These are phyloP conservation scores for Berberis thunbergii DNA, from an alignment of 164 flowering plant species.

Conservation along the genomic window DNA sequence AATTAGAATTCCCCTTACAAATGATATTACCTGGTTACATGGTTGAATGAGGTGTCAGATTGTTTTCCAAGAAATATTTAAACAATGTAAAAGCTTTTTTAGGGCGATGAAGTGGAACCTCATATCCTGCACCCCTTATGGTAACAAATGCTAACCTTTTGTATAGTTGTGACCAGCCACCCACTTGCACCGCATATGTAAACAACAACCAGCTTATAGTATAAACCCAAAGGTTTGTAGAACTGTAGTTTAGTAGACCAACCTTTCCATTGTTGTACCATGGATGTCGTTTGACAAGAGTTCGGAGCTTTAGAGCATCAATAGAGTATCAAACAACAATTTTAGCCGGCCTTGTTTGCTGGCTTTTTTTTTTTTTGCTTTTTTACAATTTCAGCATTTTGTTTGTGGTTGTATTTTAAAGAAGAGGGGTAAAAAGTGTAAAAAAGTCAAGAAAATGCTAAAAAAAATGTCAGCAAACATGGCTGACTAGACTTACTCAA, in stretches of 20 bases:
- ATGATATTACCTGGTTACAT: not conserved
- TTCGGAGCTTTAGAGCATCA: slow-evolving; percentile 74
- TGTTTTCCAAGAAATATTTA: slow-evolving; percentile 69
- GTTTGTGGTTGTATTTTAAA: no score
- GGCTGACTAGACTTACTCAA: no score
- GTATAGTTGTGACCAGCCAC: slow-evolving; percentile 97
- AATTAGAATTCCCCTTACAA: no score
- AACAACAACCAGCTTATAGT: not conserved
- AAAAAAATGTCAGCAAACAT: no score
- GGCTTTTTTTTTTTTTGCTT: no score
- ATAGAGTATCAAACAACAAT: slow-evolving; percentile 35
- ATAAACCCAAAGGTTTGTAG: not conserved
- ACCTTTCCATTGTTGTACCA: slow-evolving; percentile 91
- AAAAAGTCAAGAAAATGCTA: no score
- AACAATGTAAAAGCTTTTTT: slow-evolving; percentile 79
- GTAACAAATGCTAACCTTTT: slow-evolving; percentile 83
- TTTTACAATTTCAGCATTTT: no score
- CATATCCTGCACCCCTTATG: slow-evolving; percentile 88
- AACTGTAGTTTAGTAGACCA: slow-evolving; percentile 9
- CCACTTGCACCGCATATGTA: slow-evolving; percentile 45
- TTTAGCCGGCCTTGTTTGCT: no score
- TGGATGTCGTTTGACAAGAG: slow-evolving; percentile 65
- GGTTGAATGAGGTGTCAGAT: slow-evolving; percentile 45
- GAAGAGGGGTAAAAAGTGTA: no score
- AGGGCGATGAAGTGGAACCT: slow-evolving; percentile 94